Percentiles rank a stretch among this genome's conserved stretches.
Evolutionary conservation across 2,329 filamentous ascomycete species (phyloP).

Genomic region (Sporothrix inflata): DNA sequence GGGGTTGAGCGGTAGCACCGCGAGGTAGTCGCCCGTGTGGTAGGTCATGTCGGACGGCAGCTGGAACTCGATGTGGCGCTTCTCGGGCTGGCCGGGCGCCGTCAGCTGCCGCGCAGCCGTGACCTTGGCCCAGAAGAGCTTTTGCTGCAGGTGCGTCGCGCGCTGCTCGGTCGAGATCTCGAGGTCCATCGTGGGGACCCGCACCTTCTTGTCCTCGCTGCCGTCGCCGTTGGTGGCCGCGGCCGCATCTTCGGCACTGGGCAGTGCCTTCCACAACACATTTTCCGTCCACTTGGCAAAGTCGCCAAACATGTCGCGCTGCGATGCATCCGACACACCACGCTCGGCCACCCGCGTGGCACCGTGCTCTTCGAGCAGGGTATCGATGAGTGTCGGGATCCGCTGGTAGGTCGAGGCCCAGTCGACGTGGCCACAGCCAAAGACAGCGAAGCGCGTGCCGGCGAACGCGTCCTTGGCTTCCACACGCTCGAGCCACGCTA

Average conservation of each 20-base stretch:
- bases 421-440: slow-evolving; percentile 61
- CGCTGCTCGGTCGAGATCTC: slow-evolving; percentile 49
- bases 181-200: slow-evolving; percentile 44
- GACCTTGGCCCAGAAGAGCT: slow-evolving; percentile 56
- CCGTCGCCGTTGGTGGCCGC: slow-evolving; percentile 46
- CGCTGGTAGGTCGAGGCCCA: slow-evolving; percentile 67
- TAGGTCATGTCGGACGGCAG: slow-evolving; percentile 69
- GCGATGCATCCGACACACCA: slow-evolving; percentile 63
- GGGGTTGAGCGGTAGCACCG: slow-evolving; percentile 71
- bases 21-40: slow-evolving; percentile 74
- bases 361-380: slow-evolving; percentile 55
- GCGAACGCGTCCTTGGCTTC: slow-evolving; percentile 42
- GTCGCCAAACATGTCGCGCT: slow-evolving; percentile 68
- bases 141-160: slow-evolving; percentile 52
- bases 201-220: background rate
- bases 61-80: slow-evolving; percentile 66
- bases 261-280: slow-evolving; percentile 54
- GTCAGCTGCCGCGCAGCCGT: slow-evolving; percentile 56
- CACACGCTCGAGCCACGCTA: slow-evolving; percentile 19
- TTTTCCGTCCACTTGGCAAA: slow-evolving; percentile 70
- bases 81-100: slow-evolving; percentile 40
- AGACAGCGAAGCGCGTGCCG: slow-evolving; percentile 61
- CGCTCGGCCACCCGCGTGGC: slow-evolving; percentile 51
- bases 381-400: slow-evolving; percentile 66
- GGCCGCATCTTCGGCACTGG: background rate